Evolutionary conservation across 306 rosid species (phyloP).

Genomic region (Cucumis melo): DNA sequence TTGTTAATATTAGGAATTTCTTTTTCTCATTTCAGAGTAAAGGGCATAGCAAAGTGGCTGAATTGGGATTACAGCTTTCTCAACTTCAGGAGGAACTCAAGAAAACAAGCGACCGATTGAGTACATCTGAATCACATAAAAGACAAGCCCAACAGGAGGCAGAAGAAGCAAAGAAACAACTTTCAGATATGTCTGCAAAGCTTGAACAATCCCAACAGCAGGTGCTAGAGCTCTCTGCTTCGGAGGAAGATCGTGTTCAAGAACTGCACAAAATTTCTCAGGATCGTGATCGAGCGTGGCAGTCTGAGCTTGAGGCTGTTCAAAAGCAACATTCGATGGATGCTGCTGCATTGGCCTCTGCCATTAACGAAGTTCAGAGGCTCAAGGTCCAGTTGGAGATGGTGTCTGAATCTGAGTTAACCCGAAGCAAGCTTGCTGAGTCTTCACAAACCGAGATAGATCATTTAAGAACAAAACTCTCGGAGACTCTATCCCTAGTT

Average conservation of each 20-base stretch:
- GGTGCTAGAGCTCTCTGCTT: slow-evolving; percentile 49
- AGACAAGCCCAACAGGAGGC: slow-evolving; percentile 53
- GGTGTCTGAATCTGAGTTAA: slow-evolving; percentile 41
- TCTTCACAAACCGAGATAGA: slow-evolving; percentile 50
- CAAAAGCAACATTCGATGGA: slow-evolving; percentile 88
- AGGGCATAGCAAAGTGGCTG: slow-evolving; percentile 38
- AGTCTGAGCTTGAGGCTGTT: slow-evolving; percentile 82
- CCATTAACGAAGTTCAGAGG: slow-evolving; percentile 72
- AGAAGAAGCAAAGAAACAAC: slow-evolving; percentile 57
- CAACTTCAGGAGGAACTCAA: slow-evolving; percentile 65
- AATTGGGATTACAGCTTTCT: slow-evolving; percentile 50
- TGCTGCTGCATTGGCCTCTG: slow-evolving; percentile 58
- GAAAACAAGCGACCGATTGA: slow-evolving; percentile 56
- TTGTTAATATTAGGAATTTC: neutral
- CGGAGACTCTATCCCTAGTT: slow-evolving; percentile 39
- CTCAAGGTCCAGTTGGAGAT: slow-evolving; percentile 65
- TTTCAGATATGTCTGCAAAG: slow-evolving; percentile 34
- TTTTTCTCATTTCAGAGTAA: slow-evolving; percentile 36
- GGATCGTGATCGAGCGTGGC: slow-evolving; percentile 84
- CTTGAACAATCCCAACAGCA: slow-evolving; percentile 70
- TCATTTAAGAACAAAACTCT: slow-evolving; percentile 47
- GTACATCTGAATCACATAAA: slow-evolving; percentile 43
- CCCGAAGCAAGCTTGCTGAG: slow-evolving; percentile 33
- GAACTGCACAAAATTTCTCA: slow-evolving; percentile 69
- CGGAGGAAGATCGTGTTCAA: slow-evolving; percentile 61